Evolutionary conservation across 164 flowering plant genomes (phyloP).

Genomic region (Platanus orientalis): DNA sequence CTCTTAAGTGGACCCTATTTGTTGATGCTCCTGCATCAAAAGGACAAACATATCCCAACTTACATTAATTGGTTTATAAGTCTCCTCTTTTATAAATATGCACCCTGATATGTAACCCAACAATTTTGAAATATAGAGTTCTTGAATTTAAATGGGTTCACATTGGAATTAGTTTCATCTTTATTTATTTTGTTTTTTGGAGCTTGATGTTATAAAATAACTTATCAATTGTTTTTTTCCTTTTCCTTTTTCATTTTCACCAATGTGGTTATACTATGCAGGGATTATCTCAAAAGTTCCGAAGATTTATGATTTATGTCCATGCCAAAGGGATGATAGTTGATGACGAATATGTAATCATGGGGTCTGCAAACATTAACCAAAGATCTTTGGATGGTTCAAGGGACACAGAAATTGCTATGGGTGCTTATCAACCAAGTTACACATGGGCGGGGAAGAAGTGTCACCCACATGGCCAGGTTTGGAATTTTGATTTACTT

Average conservation of each 20-base stretch:
- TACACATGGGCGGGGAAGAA: conserved; percentile 52
- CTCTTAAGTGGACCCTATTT: too few relatives aligned
- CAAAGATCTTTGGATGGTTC: conserved; percentile 79
- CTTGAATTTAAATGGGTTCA: too few relatives aligned
- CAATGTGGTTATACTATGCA: conserved; percentile 18
- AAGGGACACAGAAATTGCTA: conserved; percentile 81
- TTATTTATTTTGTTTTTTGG: too few relatives aligned
- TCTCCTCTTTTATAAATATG: too few relatives aligned
- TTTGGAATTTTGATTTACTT: conserved; percentile 11
- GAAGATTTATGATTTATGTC: conserved; percentile 78
- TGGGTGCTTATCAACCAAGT: conserved; percentile 77
- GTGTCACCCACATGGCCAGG: conserved; percentile 69
- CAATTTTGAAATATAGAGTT: background rate
- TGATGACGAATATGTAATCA: conserved; percentile 67
- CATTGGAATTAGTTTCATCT: too few relatives aligned
- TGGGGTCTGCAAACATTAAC: conserved; percentile 83
- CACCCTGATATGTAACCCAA: too few relatives aligned
- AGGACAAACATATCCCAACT: too few relatives aligned
- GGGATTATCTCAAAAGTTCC: conserved; percentile 37
- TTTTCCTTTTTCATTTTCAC: background rate
- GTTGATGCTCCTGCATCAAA: too few relatives aligned
- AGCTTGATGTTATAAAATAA: background rate
- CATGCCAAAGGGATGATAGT: conserved; percentile 86
- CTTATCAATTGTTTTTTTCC: background rate
- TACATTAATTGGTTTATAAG: too few relatives aligned